Base-by-base conservation (phyloP, 495 filamentous ascomycete genomes). In the Filosporella fistucella region DNA sequence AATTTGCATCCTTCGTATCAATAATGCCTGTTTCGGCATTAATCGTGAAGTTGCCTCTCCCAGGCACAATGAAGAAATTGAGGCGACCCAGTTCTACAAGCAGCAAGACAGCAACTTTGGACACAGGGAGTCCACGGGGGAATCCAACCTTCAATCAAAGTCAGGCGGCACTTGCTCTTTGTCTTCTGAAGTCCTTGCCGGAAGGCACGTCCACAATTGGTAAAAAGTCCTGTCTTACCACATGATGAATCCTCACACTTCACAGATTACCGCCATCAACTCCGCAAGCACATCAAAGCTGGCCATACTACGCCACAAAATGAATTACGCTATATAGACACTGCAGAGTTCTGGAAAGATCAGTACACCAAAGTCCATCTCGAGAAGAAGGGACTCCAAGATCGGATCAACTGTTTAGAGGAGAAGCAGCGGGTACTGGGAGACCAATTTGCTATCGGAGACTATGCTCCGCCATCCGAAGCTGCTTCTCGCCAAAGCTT, bases 341-440 rank as follows among this genome's bases (percentile, higher is more conserved):
- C 69, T 36, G 58, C 66, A 13, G 52, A 62, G 11, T 75, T 75
- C 63, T 78, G 75, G 75, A 68, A 71, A 49, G 57, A 64, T 28
- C 70, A 72, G n/a, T 75, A 69, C 38, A 59, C 64, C 34, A 63
- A 61, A 25, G 68, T 72, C 10, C 65, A 74, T 51, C 59, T 56
- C 12, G 70, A 70, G 34, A 70, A 75, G 39, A 68, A 55, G 34
- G 68, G 61, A 37, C 54, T 78, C 1, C 59, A 64, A 23, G 66
- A 75, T 35, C 65, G 58, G 3, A 53, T 75, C 2, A 67, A 62
- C 41, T 66, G 68, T 10, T 17, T 42, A 33, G 52, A 75, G 13
- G 63, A 77, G 37, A 45, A n/a, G 64, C 64, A 34, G 20, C 34
- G 26, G 13, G 24, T 43, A 5, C 24, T 38, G 4, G 17, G 35